Base-by-base conservation (phyloP, 225 moss, liverwort and hornwort species). In the Thuidium tamariscinum region DNA sequence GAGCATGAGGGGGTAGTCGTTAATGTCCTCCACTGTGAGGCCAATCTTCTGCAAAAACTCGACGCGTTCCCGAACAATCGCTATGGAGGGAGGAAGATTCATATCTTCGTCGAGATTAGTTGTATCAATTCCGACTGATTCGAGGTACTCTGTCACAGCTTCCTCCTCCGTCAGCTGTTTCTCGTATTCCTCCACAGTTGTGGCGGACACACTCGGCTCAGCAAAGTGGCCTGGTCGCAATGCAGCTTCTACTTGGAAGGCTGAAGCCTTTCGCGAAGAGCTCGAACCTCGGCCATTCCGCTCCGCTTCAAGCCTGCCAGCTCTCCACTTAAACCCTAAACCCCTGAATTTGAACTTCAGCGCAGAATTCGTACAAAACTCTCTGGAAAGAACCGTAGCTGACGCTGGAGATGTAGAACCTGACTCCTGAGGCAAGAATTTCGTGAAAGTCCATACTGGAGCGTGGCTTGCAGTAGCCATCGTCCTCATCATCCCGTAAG, bases 1-100 rank as follows among this genome's bases (percentile, higher is more conserved):
- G 8, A 97, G 77, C 92, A 97, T 90, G 36, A 97, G 92, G 23
- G 97, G 97, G 84, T 97, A 97, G 77, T 90, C 92, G 52, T 93
- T 97, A 34, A 97, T 94, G 81, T 97, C 97, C 75, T 93, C 91
- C 27, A 84, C 84, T 9, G 82, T 88, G 11, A 97, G 92, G 46
- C 92, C 95, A 68, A 97, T 95, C 84, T 95, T 94, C 75, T 68
- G 95, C 77, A 97, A 69, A 76, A 97, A 97, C 66, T 91, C 87
- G 20, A 97, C 75, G 84, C 97, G 92, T 87, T 97, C 97, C 64
- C 68, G 87, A 86, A 97, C 94, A 22, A 97, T 79, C 52, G 80
- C 84, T 70, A 94, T 41, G 9, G 97, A 95, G 34, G 92, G 89
- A 36, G 97, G 97, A 89, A 97, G 95, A 56, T 90, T 92, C 13